Evolutionary conservation across 2,329 filamentous ascomycete genomes (phyloP).

Genomic region (Stagonosporopsis vannaccii): DNA sequence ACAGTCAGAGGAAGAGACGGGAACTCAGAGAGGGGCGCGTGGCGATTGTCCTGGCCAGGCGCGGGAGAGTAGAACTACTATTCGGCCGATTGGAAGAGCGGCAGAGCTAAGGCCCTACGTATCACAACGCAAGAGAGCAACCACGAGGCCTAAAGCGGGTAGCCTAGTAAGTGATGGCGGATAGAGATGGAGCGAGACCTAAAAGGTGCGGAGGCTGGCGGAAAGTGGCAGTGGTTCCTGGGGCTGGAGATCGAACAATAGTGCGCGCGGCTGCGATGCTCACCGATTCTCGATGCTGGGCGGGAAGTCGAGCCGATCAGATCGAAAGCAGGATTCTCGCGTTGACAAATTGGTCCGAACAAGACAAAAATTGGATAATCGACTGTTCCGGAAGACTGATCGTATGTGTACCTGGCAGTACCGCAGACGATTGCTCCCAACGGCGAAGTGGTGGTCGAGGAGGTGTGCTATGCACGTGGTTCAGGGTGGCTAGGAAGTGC

Average conservation of each 20-base stretch:
- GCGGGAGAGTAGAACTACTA: constrained; percentile 26
- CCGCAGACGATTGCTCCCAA: constrained; percentile 22
- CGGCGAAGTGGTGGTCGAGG: neutral
- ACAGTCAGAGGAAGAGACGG: constrained; percentile 1
- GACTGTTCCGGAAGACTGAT: constrained; percentile 12
- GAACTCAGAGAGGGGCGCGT: constrained; percentile 31
- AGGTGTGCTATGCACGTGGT: constrained; percentile 9
- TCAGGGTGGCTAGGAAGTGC: neutral
- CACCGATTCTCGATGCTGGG: constrained; percentile 23
- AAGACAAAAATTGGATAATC: neutral
- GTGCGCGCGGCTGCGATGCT: constrained; percentile 18
- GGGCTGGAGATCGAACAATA: constrained; percentile 25
- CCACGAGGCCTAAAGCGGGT: constrained; percentile 27
- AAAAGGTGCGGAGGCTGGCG: neutral
- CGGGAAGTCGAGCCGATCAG: constrained; percentile 19
- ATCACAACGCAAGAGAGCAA: constrained; percentile 28
- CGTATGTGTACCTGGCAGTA: constrained; percentile 23
- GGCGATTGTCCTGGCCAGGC: constrained; percentile 31
- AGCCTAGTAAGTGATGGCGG: constrained; percentile 27
- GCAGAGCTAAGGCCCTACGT: constrained; percentile 29
- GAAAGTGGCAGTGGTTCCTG: constrained; percentile 1
- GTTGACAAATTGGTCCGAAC: constrained; percentile 1
- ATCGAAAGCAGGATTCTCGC: constrained; percentile 3
- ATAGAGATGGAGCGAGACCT: constrained; percentile 4
- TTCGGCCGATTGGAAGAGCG: constrained; percentile 34